Base-by-base conservation (phyloP, 306 rosid species). In the Sechiopsis laciniata region DNA sequence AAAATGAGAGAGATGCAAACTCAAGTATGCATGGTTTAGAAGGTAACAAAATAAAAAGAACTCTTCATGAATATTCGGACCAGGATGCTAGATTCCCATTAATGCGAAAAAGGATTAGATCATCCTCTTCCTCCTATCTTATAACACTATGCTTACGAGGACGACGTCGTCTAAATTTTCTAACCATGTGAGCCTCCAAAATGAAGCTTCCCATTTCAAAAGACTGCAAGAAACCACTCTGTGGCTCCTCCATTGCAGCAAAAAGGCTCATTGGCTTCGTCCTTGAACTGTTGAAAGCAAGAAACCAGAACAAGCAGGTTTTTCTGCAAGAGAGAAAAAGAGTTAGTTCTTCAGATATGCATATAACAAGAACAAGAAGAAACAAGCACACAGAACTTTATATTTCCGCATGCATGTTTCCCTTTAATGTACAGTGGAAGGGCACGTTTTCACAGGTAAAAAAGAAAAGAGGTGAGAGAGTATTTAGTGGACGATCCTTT, bases 391-490 rank as follows among this genome's bases (percentile, higher is more conserved):
- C 42, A 69, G 54, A 69, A 50, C 46, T 21, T 69, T 69, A 69
- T 69, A 50, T 69, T 69, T 57, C 57, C 73, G 73, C 73, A 69
- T 69, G 73, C 73, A 69, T 69, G 73, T 69, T 69, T 20, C 73
- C 73, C 73, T 69, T 69, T 69, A 69, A 50, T 69, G 45, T n/a
- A 69, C 74, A 69, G 58, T 69, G 58, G 74, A 69, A 69, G 22
- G 74, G 42, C 74, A 69, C 74, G 42, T 69, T 69, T 50, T 14
- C 74, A 69, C 58, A 69, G 21, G 55, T 19, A 67, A 67, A 67
- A 21, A 46, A 12, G 29, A 67, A 67, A 67, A 46, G 54, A 17
- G 54, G 21, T 46, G 10, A 67, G 73, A 67, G 56, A 61, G 46
- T 66, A 55, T 45, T 42, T n/a, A 37, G 8, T 37, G 45, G 53